Evolutionary conservation across 2,329 filamentous ascomycete genomes (phyloP).

Genomic region (Rhinocladiella similis): DNA sequence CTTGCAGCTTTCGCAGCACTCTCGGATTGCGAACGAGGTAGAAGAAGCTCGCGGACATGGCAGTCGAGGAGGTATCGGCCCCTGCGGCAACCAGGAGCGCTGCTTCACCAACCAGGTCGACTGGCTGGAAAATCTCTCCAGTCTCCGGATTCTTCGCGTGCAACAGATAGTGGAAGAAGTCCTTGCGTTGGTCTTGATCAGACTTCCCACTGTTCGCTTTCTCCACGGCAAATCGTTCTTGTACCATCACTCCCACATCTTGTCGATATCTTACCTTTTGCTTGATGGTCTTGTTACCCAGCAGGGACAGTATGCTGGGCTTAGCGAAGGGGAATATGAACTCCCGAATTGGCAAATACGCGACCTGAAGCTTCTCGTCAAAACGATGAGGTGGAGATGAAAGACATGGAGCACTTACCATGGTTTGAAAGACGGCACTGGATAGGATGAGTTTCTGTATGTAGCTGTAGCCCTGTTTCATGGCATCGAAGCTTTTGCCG

Average conservation of each 20-base stretch:
- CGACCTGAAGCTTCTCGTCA: not conserved
- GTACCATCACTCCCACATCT: slow-evolving; percentile 7
- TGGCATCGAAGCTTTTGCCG: slow-evolving; percentile 39
- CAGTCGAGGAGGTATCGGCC: slow-evolving; percentile 43
- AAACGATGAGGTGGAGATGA: not conserved
- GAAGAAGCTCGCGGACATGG: slow-evolving; percentile 40
- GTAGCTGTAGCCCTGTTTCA: slow-evolving; percentile 47
- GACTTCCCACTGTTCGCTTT: slow-evolving; percentile 29
- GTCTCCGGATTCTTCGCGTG: slow-evolving; percentile 50
- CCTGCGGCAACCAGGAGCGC: slow-evolving; percentile 28
- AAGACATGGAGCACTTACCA: slow-evolving; percentile 3
- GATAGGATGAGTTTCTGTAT: slow-evolving; percentile 38
- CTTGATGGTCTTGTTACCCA: slow-evolving; percentile 2
- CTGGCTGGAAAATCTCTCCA: slow-evolving; percentile 30
- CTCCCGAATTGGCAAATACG: slow-evolving; percentile 12
- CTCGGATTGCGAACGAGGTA: slow-evolving; percentile 40
- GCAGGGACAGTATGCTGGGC: not conserved
- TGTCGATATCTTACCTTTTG: slow-evolving; percentile 12
- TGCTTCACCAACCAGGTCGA: slow-evolving; percentile 18
- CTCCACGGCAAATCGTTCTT: slow-evolving; percentile 39
- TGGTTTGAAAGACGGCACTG: slow-evolving; percentile 6
- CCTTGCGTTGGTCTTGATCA: slow-evolving; percentile 43
- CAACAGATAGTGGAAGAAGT: slow-evolving; percentile 51
- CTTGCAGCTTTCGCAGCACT: slow-evolving; percentile 32
- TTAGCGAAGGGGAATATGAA: slow-evolving; percentile 12